Percentiles rank a stretch among this genome's conserved stretches.
Evolutionary conservation across 345 rosid species (phyloP).

Genomic region (Anacardium occidentale): DNA sequence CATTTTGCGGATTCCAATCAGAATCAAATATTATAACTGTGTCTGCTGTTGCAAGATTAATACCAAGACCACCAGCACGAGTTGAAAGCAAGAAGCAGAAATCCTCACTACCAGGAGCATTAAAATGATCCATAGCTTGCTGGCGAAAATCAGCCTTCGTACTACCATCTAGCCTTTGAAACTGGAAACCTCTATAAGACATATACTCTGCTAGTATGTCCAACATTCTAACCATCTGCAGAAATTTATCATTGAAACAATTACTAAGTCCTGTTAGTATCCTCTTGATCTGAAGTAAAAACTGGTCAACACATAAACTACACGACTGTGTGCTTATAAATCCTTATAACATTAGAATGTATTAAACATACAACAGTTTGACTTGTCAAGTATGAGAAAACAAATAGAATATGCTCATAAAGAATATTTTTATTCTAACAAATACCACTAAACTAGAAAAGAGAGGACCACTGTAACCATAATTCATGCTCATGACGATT

Average conservation of each 20-base stretch:
- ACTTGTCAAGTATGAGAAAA: neutral
- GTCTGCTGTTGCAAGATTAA: slow-evolving; percentile 97
- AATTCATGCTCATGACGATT: neutral
- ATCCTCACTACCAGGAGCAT: slow-evolving; percentile 98
- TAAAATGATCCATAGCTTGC: slow-evolving; percentile 99
- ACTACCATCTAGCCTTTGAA: slow-evolving; percentile 99
- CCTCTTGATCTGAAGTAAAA: neutral
- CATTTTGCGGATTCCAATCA: slow-evolving; percentile 99
- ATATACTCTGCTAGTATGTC: slow-evolving; percentile 91
- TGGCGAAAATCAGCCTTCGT: slow-evolving; percentile 98
- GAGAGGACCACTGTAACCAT: neutral
- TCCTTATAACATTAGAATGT: neutral
- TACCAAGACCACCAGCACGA: slow-evolving; percentile 99
- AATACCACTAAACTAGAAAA: too few species aligned
- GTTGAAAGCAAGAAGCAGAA: slow-evolving; percentile 99
- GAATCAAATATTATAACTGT: slow-evolving; percentile 99
- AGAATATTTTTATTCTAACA: too few species aligned
- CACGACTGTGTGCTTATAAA: neutral
- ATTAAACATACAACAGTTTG: neutral
- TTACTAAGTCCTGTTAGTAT: neutral
- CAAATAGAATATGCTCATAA: too few species aligned
- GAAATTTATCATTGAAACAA: slow-evolving; percentile 10
- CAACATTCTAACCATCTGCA: slow-evolving; percentile 99
- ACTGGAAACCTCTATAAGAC: slow-evolving; percentile 94
- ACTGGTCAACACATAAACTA: neutral